These are phyloP conservation scores for Leucosporidium yakuticum DNA, from an alignment of 768 basidiomycete genomes.

Conservation along the genomic window DNA sequence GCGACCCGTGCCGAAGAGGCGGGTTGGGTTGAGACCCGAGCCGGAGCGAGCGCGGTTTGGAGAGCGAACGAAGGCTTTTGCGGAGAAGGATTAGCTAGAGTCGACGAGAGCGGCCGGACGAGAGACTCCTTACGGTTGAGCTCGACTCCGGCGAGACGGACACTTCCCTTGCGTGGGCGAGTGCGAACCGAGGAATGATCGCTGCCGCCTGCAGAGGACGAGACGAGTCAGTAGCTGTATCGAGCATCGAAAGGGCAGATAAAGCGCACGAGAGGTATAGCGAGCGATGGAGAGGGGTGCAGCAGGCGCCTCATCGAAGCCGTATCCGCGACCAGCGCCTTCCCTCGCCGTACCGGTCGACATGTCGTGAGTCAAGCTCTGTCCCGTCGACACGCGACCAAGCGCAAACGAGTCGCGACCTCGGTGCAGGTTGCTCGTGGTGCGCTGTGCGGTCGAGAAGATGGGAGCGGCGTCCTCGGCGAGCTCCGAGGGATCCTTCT, in stretches of 20 bases:
- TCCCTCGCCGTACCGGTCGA: conserved; percentile 13
- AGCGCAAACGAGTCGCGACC: conserved; percentile 28
- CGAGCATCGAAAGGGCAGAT: background rate
- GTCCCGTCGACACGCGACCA: conserved; percentile 18
- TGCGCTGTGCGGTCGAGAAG: conserved; percentile 1
- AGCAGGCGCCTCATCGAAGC: conserved; percentile 27
- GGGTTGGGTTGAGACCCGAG: background rate
- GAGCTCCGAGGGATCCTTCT: conserved; percentile 12
- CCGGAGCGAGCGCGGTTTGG: background rate
- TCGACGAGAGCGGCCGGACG: too few relatives aligned
- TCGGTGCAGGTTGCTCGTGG: background rate
- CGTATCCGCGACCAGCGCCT: conserved; percentile 21
- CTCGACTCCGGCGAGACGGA: background rate
- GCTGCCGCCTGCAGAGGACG: background rate
- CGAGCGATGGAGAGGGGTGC: conserved; percentile 14
- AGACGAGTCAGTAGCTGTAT: background rate
- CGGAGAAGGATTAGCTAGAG: too few relatives aligned
- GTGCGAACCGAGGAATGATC: background rate
- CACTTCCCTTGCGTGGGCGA: background rate
- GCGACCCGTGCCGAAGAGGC: background rate
- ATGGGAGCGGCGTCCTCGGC: conserved; percentile 16
- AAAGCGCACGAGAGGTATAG: conserved; percentile 17
- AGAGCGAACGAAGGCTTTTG: background rate
- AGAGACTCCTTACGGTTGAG: conserved; percentile 6
- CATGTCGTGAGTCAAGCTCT: conserved; percentile 30